Conservation (phyloP, 2,329 filamentous ascomycete genomes). For the Proliferodiscus dingleyae region DNA sequence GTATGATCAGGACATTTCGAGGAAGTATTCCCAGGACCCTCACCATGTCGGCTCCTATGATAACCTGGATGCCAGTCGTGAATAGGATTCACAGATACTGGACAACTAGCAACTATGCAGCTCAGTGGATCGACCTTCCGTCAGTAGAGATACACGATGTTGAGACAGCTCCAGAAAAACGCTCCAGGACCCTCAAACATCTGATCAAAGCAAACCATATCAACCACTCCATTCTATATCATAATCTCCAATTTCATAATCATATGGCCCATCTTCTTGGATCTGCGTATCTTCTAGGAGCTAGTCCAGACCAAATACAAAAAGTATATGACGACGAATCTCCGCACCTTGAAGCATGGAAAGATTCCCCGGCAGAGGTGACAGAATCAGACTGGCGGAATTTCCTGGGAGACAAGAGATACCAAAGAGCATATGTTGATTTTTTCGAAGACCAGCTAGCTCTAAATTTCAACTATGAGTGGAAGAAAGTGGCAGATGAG, state of each 20-base stretch:
- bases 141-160: conserved; percentile 71
- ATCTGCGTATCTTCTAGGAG: conserved; percentile 82
- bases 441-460: conserved; percentile 93
- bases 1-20: conserved; percentile 12
- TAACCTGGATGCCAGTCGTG: conserved; percentile 40
- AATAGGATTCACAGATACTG: conserved; percentile 34
- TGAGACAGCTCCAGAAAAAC: conserved; percentile 74
- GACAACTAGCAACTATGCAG: conserved; percentile 25
- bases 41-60: conserved; percentile 36
- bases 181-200: conserved; percentile 81
- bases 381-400: conserved; percentile 80
- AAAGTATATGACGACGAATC: conserved; percentile 75
- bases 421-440: conserved; percentile 87
- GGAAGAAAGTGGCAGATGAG: conserved; percentile 70
- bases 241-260: conserved; percentile 72
- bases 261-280: conserved; percentile 77
- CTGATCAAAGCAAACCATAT: conserved; percentile 87
- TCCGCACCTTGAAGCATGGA: conserved; percentile 71
- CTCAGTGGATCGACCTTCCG: conserved; percentile 50
- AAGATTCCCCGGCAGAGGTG: conserved; percentile 79
- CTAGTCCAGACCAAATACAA: conserved; percentile 66
- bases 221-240: conserved; percentile 79
- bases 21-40: conserved; percentile 1
- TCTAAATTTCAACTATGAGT: conserved; percentile 66
- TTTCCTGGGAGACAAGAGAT: conserved; percentile 71